Conservation (phyloP, 352 stramenopile genomes). For the Pythium dissotocum region DNA sequence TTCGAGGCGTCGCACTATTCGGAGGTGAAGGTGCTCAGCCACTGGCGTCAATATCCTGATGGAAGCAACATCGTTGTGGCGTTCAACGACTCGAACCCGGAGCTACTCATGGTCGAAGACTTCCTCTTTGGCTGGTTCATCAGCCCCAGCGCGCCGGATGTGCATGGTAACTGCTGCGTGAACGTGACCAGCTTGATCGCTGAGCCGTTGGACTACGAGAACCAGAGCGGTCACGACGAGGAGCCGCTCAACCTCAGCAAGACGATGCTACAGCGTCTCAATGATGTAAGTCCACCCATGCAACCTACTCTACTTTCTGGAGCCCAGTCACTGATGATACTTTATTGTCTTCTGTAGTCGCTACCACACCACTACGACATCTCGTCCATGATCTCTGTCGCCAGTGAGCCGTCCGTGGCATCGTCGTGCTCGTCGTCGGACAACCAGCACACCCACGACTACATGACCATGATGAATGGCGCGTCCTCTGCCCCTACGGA, state of each 20-base stretch:
- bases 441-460: slow-evolving; percentile 19
- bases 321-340: no score
- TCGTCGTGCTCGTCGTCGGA: slow-evolving; percentile 15
- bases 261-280: slow-evolving; percentile 51
- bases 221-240: slow-evolving; percentile 21
- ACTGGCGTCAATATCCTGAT: slow-evolving; percentile 37
- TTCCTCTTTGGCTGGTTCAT: slow-evolving; percentile 41
- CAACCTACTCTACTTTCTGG: no score
- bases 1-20: slow-evolving; percentile 14
- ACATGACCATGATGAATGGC: neutral
- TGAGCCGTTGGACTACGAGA: slow-evolving; percentile 24
- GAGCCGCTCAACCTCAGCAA: slow-evolving; percentile 41
- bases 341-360: slow-evolving; percentile 2
- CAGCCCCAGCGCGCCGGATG: slow-evolving; percentile 14
- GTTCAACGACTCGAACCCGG: slow-evolving; percentile 30
- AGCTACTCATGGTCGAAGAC: slow-evolving; percentile 24
- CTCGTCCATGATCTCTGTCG: slow-evolving; percentile 3
- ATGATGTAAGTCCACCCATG: slow-evolving; percentile 18
- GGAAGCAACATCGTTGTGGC: slow-evolving; percentile 33
- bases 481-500: slow-evolving; percentile 7
- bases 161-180: slow-evolving; percentile 21
- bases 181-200: slow-evolving; percentile 33
- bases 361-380: slow-evolving; percentile 27
- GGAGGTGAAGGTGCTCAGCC: slow-evolving; percentile 29
- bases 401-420: slow-evolving; percentile 2